phyloP scores from a whole-genome alignment of 352 stramenopile genomes.

The Hyaloperonospora arabidopsidis region DNA sequence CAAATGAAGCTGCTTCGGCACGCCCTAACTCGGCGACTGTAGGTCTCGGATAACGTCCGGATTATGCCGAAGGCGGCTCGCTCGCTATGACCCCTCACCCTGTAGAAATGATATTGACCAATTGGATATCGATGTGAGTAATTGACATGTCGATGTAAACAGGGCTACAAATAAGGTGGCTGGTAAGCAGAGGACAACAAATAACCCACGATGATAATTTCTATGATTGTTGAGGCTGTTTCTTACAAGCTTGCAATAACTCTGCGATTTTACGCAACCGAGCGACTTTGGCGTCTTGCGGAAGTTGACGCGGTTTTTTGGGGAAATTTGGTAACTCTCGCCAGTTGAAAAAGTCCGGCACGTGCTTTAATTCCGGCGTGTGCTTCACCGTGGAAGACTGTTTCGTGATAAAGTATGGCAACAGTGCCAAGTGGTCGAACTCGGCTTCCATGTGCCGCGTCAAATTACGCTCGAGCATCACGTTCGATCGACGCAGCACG shows the following conservation, averaged over 20 bases:
- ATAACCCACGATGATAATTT: no score
- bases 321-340: conserved; percentile 44
- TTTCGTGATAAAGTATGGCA: conserved; percentile 51
- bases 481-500: conserved; percentile 39
- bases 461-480: conserved; percentile 61
- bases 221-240: background rate
- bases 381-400: conserved; percentile 23
- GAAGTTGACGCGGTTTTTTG: conserved; percentile 12
- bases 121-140: background rate
- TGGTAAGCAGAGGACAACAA: no score
- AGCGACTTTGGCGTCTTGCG: conserved; percentile 12
- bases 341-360: conserved; percentile 42
- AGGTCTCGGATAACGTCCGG: background rate
- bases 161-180: background rate
- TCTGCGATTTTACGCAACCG: conserved; percentile 30
- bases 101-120: background rate
- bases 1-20: no score
- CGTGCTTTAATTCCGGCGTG: conserved; percentile 28
- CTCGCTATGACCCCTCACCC: conserved; percentile 10
- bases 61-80: conserved; percentile 12
- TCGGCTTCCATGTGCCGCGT: conserved; percentile 42
- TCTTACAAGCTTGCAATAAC: conserved; percentile 25
- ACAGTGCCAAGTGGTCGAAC: conserved; percentile 46
- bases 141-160: background rate
- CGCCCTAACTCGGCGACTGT: background rate